phyloP scores from a whole-genome alignment of 768 basidiomycete species.

The Phaeotremella fagi region DNA sequence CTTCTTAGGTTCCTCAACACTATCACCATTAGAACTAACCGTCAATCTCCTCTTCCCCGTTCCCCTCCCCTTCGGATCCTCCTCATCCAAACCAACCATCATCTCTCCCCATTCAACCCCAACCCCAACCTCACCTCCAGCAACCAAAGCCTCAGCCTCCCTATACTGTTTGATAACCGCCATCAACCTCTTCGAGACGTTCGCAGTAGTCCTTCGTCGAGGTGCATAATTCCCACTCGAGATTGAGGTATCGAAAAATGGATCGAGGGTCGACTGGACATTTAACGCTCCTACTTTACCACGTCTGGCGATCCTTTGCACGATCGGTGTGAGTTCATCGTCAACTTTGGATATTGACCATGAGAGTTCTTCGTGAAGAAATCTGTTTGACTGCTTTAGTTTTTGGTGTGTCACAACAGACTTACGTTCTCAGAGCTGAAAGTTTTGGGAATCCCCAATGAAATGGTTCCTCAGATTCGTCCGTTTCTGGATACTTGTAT shows the following conservation, averaged over 20 bases:
- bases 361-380: slow-evolving; percentile 68
- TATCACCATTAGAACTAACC: not conserved
- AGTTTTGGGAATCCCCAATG: slow-evolving; percentile 97
- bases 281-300: slow-evolving; percentile 67
- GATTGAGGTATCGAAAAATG: slow-evolving; percentile 66
- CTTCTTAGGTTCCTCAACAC: slow-evolving; percentile 6
- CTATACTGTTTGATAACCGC: slow-evolving; percentile 45
- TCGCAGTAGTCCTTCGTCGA: slow-evolving; percentile 66
- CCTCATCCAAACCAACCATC: slow-evolving; percentile 42
- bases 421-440: slow-evolving; percentile 77
- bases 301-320: slow-evolving; percentile 79
- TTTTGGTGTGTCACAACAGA: slow-evolving; percentile 3
- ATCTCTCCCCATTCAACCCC: slow-evolving; percentile 36
- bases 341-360: slow-evolving; percentile 82
- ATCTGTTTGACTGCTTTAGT: slow-evolving; percentile 51
- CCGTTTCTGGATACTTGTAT: slow-evolving; percentile 85
- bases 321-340: slow-evolving; percentile 83
- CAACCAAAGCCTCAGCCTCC: slow-evolving; percentile 42
- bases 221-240: slow-evolving; percentile 71
- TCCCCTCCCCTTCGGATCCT: slow-evolving; percentile 38
- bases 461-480: slow-evolving; percentile 86
- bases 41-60: slow-evolving; percentile 25
- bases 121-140: slow-evolving; percentile 16
- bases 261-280: slow-evolving; percentile 69
- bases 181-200: slow-evolving; percentile 79